Evolutionary conservation across 306 rosid genomes (phyloP), one percentile per base, ranked within the genome.

Genomic region (Mimosa bimucronata): DNA sequence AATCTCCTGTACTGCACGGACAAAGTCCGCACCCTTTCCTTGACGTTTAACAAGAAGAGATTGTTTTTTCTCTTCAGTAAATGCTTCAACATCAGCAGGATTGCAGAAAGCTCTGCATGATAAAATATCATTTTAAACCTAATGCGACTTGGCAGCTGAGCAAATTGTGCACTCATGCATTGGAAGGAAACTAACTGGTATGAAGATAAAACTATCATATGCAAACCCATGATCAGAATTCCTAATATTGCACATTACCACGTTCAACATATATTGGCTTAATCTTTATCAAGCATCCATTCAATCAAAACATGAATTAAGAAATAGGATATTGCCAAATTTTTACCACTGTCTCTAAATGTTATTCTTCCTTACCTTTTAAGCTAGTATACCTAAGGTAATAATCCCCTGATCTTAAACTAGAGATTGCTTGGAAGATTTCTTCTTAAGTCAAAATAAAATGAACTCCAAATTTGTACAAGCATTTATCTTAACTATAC

Each of bases 41-140:
- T 90, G 94, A 64, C 98, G 98, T 81, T 93, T 91, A 67, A 76
- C 89, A 64, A 91, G 97, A 67, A 91, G 97, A 71, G 93, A 88
- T 34, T 91, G 98, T 85, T 96, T 96, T 89, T 93, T 96, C 90
- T 93, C 99, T 85, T 96, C 99, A 25, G 98, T 91, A 83, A 96
- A 96, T 83, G 94, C 92, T 77, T 91, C 99, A 34, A 96, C 92
- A 85, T 96, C 99, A 29, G 97, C 91, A 83, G 92, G 98, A 85
- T 88, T 93, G 86, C 99, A 96, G 88, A 91, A 93, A 61, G 97
- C 99, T 87, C 99, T 96, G 87, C 88, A 88, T 62, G 67, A 75
- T 55, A 80, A 83, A 79, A 79, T 77, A 68, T n/a, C 21, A 71
- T 60, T 84, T 71, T 74, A 86, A 84, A 86, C 86, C 68, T 52